Base-by-base conservation (phyloP, 192 early-diverging fungal genomes). In the Backusella tarrabulga region DNA sequence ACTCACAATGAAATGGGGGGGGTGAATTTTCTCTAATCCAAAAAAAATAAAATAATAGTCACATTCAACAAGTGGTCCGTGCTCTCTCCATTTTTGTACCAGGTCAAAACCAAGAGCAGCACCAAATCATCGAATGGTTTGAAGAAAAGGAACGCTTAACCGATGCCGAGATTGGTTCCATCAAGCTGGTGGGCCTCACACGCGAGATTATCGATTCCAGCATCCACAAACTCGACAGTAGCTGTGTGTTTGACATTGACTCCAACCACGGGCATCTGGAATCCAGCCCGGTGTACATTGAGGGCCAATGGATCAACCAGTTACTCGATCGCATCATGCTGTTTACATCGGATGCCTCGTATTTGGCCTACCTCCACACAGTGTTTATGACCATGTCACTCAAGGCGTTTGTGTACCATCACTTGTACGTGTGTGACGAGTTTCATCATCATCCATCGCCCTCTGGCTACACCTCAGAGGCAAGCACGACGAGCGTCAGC, bases 291-390 rank as follows among this genome's bases (percentile, higher is more conserved):
- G 63, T 83, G 11, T 83, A 83, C 67, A 46, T 79, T 35, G 77
- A 79, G 41, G 82, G 82, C 0, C 78, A 77, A 29, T 83, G 82
- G 82, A 72, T 83, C 21, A 72, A 75, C 46, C 78, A 83, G 6
- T 52, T 83, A 15, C 38, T 83, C 0, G 68, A 63, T 26, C 71
- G 73, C 9, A 40, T 73, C 11, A 36, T 60, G n/a, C 23, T 56
- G 4, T 83, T 69, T 75, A 68, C 71, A 76, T 71, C 78, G 9
- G 82, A 83, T 52, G 76, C 46, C 5, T 72, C 82, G 4, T 77
- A 76, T 6, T 15, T 83, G 21, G 82, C 82, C 4, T 77, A 83
- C 34, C 41, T 83, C 40, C 82, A 80, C 29, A 77, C 82, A 1
- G 56, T 80, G 7, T 83, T 83, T 36, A 76, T 83, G 46, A 74